Evolutionary conservation across 306 rosid species (phyloP).

Genomic region (Prunus kanzakura): DNA sequence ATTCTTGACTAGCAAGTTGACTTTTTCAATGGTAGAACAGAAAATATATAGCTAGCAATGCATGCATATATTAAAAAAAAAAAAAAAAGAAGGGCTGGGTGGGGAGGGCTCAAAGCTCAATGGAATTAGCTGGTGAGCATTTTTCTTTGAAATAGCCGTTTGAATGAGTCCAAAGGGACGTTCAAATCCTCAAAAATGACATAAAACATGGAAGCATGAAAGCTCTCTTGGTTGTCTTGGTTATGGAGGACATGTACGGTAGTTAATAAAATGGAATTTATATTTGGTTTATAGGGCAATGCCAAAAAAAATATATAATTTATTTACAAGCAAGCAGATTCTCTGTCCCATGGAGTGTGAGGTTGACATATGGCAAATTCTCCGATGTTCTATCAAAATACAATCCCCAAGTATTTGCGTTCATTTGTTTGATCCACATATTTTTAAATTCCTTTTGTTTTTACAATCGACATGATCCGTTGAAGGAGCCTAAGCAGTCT

Average conservation of each 20-base stretch:
- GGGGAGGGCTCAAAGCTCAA: background rate
- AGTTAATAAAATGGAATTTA: constrained; percentile 13
- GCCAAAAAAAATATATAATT: constrained; percentile 30
- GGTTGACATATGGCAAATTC: constrained; percentile 48
- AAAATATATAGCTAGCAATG: background rate
- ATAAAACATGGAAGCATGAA: constrained; percentile 42
- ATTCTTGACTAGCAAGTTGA: background rate
- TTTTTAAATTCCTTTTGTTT: no score
- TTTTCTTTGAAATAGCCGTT: constrained; percentile 27
- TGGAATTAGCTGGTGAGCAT: background rate
- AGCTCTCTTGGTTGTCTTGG: constrained; percentile 54
- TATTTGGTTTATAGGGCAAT: background rate
- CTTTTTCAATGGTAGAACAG: background rate
- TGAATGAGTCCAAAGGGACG: constrained; percentile 46
- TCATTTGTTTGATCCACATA: background rate
- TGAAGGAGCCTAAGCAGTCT: background rate
- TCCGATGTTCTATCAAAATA: constrained; percentile 17
- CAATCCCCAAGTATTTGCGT: background rate
- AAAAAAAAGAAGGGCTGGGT: background rate
- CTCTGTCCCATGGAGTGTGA: constrained; percentile 25
- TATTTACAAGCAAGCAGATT: constrained; percentile 24
- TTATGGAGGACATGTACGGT: constrained; percentile 45
- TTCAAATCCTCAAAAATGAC: constrained; percentile 9
- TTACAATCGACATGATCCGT: background rate
- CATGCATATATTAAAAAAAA: background rate